Conservation (phyloP, 768 basidiomycete genomes). For the Leccinum pellstonianum region DNA sequence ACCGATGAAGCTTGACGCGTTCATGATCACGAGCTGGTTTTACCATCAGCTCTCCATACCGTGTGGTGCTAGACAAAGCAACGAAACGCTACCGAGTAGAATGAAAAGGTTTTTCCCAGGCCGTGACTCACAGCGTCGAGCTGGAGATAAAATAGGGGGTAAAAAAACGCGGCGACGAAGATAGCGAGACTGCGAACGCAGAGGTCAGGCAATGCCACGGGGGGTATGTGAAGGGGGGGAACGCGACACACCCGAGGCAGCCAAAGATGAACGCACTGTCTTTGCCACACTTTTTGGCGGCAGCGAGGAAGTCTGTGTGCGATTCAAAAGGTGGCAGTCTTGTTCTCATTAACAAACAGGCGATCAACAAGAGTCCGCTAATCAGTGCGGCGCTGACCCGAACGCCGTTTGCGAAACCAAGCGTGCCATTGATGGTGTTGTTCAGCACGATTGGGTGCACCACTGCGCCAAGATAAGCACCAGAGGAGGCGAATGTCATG, state of each 20-base stretch:
- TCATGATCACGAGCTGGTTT: slow-evolving; percentile 53
- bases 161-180: slow-evolving; percentile 46
- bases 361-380: slow-evolving; percentile 38
- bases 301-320: slow-evolving; percentile 19
- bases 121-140: slow-evolving; percentile 50
- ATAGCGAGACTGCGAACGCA: slow-evolving; percentile 23
- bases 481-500: slow-evolving; percentile 54
- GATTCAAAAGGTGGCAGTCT: slow-evolving; percentile 37
- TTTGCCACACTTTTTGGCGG: slow-evolving; percentile 21
- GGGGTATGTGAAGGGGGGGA: neutral
- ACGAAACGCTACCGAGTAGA: slow-evolving; percentile 50
- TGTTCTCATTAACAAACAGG: slow-evolving; percentile 41
- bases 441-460: slow-evolving; percentile 67
- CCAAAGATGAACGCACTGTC: slow-evolving; percentile 31
- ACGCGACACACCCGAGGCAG: slow-evolving; percentile 6
- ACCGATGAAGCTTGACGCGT: slow-evolving; percentile 52
- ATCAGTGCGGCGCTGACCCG: slow-evolving; percentile 42
- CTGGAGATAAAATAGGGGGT: slow-evolving; percentile 61
- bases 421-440: slow-evolving; percentile 37
- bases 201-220: neutral
- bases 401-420: slow-evolving; percentile 47
- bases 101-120: slow-evolving; percentile 47
- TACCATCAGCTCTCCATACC: neutral
- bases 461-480: slow-evolving; percentile 58
- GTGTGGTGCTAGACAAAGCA: neutral